Conservation (phyloP, 768 basidiomycete species). For the Leccinum truebloodii region DNA sequence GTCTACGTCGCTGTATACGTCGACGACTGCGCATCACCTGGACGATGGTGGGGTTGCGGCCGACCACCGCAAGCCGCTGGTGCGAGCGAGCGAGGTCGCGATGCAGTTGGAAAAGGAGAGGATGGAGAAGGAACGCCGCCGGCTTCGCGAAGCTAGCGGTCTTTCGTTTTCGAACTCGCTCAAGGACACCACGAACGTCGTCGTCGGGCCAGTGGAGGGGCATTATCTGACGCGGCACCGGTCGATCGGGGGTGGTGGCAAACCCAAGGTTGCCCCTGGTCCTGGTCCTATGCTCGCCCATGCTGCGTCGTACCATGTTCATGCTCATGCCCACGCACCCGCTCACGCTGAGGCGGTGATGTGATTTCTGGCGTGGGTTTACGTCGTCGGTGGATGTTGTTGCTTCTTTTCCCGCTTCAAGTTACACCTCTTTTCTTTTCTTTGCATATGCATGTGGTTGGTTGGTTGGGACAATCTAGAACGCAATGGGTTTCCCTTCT, state of each 20-base stretch:
- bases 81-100: constrained; percentile 55
- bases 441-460: neutral
- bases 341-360: constrained; percentile 17
- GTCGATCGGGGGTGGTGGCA: constrained; percentile 13
- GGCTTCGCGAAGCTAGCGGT: constrained; percentile 21
- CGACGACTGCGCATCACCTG: constrained; percentile 13
- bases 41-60: constrained; percentile 12
- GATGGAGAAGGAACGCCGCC: constrained; percentile 36
- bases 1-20: constrained; percentile 21
- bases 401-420: neutral
- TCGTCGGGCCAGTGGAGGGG: constrained; percentile 9
- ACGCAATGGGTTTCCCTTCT: constrained; percentile 6
- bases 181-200: constrained; percentile 32
- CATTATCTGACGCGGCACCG: constrained; percentile 23
- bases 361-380: constrained; percentile 1
- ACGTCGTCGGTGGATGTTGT: neutral
- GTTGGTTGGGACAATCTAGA: constrained; percentile 22
- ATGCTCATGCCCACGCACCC: constrained; percentile 4
- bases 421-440: too few species aligned
- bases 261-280: constrained; percentile 9
- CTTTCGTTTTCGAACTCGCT: constrained; percentile 20
- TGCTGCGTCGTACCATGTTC: neutral
- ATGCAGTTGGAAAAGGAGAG: constrained; percentile 51
- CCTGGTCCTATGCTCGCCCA: neutral
- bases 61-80: constrained; percentile 33